These are phyloP conservation scores for Batkoa obscura DNA, from an alignment of 371 early-diverging fungal genomes.

Conservation along the genomic window DNA sequence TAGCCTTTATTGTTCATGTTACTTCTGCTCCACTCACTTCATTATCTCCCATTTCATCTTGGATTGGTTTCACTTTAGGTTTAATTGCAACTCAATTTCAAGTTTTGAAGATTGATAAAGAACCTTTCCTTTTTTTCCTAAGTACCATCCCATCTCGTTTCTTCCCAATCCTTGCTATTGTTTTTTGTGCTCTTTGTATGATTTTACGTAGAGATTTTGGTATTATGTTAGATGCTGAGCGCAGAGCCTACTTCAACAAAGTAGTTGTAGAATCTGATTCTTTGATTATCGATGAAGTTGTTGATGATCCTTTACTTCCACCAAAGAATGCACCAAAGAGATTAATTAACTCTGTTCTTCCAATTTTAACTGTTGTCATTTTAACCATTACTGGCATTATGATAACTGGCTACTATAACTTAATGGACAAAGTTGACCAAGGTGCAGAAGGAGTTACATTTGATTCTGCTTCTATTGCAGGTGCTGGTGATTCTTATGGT, in stretches of 20 bases:
- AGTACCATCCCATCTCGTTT: constrained; percentile 2
- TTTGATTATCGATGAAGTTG: not conserved
- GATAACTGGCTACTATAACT: constrained; percentile 4
- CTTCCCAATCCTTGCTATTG: constrained; percentile 4
- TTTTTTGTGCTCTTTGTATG: not conserved
- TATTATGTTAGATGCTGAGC: constrained; percentile 4
- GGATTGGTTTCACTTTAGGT: constrained; percentile 6
- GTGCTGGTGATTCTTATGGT: constrained; percentile 5
- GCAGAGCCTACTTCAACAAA: not conserved
- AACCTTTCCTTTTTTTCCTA: constrained; percentile 7
- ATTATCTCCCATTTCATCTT: constrained; percentile 2
- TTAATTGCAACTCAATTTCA: not conserved
- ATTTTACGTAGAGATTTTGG: constrained; percentile 4
- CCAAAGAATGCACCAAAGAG: not conserved
- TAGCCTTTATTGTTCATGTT: constrained; percentile 6
- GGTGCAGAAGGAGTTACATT: not conserved
- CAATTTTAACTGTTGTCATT: not conserved
- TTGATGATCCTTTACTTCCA: constrained; percentile 1
- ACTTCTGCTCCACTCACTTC: constrained; percentile 5
- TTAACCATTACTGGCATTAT: constrained; percentile 1
- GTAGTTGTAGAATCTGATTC: not conserved
- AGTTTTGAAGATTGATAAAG: not conserved
- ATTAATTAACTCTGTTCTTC: not conserved
- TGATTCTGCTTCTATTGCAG: not conserved
- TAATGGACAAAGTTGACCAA: not conserved